phyloP scores from a whole-genome alignment of 176 grass and related monocot species.

The Puya raimondii region DNA sequence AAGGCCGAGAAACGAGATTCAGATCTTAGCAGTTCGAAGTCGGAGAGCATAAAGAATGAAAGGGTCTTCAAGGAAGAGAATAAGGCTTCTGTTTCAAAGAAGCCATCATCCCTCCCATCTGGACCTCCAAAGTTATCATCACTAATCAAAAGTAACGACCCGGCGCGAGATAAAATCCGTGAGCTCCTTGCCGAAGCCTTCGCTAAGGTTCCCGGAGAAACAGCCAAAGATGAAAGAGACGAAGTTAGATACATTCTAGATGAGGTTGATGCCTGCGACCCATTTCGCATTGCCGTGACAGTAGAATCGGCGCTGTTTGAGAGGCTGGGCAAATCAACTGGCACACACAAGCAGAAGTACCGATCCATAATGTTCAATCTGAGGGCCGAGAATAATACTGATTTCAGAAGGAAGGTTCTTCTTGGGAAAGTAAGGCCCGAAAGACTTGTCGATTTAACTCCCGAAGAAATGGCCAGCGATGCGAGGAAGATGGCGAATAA shows the following conservation, averaged over 20 bases:
- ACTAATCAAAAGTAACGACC: constrained; percentile 61
- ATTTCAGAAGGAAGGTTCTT: constrained; percentile 62
- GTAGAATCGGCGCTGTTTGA: constrained; percentile 59
- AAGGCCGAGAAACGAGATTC: constrained; percentile 18
- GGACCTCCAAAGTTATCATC: constrained; percentile 43
- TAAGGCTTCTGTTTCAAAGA: constrained; percentile 9
- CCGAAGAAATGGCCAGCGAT: constrained; percentile 77
- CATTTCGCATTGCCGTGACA: constrained; percentile 62
- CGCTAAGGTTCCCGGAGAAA: constrained; percentile 52
- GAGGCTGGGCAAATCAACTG: constrained; percentile 56
- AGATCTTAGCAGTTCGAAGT: neutral
- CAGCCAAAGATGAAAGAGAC: constrained; percentile 46
- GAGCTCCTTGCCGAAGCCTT: constrained; percentile 79
- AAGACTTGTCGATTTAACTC: constrained; percentile 33
- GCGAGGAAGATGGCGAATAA: constrained; percentile 52
- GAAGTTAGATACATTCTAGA: constrained; percentile 57
- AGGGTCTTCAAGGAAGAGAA: constrained; percentile 9
- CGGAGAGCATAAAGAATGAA: constrained; percentile 16
- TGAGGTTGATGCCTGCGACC: constrained; percentile 58
- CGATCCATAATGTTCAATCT: constrained; percentile 83
- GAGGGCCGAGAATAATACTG: constrained; percentile 68
- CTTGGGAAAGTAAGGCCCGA: constrained; percentile 47
- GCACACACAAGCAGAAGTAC: constrained; percentile 65
- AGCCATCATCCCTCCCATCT: constrained; percentile 24
- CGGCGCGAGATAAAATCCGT: constrained; percentile 49